phyloP scores from a whole-genome alignment of 495 filamentous ascomycete genomes.

The Aspergillus nanangensis region DNA sequence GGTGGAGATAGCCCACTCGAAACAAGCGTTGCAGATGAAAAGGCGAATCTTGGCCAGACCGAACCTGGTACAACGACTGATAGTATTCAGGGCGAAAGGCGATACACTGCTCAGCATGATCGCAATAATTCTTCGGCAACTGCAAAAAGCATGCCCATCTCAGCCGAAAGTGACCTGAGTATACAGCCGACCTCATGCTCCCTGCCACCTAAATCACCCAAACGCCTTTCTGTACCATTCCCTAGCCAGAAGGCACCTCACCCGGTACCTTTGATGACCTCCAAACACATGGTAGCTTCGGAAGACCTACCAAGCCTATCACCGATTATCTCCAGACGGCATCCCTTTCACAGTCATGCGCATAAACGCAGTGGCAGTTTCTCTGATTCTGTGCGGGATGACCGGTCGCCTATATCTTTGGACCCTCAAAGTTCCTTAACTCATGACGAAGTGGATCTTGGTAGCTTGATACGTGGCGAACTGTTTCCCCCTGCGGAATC shows the following conservation, averaged over 20 bases:
- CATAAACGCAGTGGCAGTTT: slow-evolving; percentile 76
- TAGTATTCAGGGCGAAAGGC: slow-evolving; percentile 18
- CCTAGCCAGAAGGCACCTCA: slow-evolving; percentile 53
- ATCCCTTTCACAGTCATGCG: slow-evolving; percentile 41
- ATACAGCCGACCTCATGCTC: slow-evolving; percentile 76
- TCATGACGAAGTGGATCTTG: slow-evolving; percentile 64
- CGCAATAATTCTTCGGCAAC: slow-evolving; percentile 44
- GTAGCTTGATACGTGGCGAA: slow-evolving; percentile 80
- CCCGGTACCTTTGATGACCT: slow-evolving; percentile 47
- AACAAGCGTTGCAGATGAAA: slow-evolving; percentile 9
- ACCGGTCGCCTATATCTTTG: slow-evolving; percentile 52
- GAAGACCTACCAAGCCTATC: slow-evolving; percentile 27
- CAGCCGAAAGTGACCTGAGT: slow-evolving; percentile 52
- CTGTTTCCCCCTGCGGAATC: slow-evolving; percentile 71
- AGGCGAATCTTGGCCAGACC: slow-evolving; percentile 9
- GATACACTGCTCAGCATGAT: slow-evolving; percentile 26
- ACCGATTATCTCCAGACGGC: slow-evolving; percentile 23
- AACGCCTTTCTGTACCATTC: slow-evolving; percentile 35
- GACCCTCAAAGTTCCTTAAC: slow-evolving; percentile 29
- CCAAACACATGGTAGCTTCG: slow-evolving; percentile 14
- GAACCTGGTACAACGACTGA: slow-evolving; percentile 18
- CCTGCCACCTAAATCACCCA: slow-evolving; percentile 62
- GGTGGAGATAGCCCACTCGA: slow-evolving; percentile 51
- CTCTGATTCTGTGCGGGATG: slow-evolving; percentile 82
- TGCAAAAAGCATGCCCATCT: slow-evolving; percentile 38